Conservation (phyloP, 2,329 filamentous ascomycete species). For the Dothistroma pini region DNA sequence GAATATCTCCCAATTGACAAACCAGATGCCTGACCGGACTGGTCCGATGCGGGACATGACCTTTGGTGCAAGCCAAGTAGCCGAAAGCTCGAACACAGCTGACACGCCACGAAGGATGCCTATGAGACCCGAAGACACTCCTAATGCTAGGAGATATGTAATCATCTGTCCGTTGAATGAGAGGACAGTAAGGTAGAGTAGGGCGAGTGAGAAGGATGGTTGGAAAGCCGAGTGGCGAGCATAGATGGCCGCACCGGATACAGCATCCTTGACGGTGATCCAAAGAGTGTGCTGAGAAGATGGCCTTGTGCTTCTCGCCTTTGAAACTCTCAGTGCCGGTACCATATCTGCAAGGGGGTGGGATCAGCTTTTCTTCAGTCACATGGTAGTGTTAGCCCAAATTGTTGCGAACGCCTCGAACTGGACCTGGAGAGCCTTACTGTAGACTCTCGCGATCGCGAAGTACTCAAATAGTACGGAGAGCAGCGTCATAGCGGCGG, state of each 20-base stretch:
- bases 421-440: background rate
- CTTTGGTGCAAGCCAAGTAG: conserved; percentile 58
- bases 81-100: conserved; percentile 55
- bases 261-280: conserved; percentile 6
- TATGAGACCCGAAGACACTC: conserved; percentile 52
- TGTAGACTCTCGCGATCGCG: conserved; percentile 46
- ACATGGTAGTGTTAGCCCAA: no score
- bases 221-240: conserved; percentile 54
- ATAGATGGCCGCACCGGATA: conserved; percentile 41
- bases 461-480: conserved; percentile 53
- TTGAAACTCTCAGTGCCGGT: background rate
- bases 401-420: no score
- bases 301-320: background rate
- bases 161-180: conserved; percentile 61
- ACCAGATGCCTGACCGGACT: conserved; percentile 68
- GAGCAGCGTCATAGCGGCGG: conserved; percentile 48
- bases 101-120: conserved; percentile 53
- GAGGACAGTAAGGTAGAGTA: conserved; percentile 62
- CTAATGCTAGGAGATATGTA: conserved; percentile 57
- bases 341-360: background rate
- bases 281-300: background rate
- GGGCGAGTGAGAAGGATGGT: conserved; percentile 56
- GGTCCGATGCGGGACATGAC: conserved; percentile 50
- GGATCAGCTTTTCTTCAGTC: no score
- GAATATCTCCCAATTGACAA: conserved; percentile 62